Conservation (phyloP, 1,284 basidiomycete genomes). For the Phaffia rhodozyma region DNA sequence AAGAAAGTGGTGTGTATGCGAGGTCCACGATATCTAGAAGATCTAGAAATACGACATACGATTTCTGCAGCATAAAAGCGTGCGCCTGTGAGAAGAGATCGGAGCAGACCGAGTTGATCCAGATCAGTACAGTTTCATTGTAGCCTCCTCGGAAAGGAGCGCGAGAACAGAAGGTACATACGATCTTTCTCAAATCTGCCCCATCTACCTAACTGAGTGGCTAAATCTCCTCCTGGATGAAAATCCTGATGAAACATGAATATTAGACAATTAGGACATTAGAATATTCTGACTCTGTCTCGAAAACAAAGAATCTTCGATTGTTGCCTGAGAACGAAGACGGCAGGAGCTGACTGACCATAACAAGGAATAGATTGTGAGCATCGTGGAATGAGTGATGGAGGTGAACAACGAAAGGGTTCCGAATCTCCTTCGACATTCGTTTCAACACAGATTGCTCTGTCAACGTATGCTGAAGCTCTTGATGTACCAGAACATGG, state of each 20-base stretch:
- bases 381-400: conserved; percentile 95
- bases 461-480: conserved; percentile 85
- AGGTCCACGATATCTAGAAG: not conserved
- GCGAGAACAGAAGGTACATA: too few species aligned
- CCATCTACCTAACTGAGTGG: conserved; percentile 90
- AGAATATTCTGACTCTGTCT: not conserved
- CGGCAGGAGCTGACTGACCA: conserved; percentile 39
- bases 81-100: conserved; percentile 35
- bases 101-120: too few species aligned
- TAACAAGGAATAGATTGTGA: conserved; percentile 82
- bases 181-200: conserved; percentile 81
- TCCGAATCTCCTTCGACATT: conserved; percentile 57
- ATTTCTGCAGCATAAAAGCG: conserved; percentile 95
- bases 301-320: too few species aligned
- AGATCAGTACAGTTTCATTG: too few species aligned
- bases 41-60: conserved; percentile 28
- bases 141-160: too few species aligned
- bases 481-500: conserved; percentile 88
- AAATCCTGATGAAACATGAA: conserved; percentile 51
- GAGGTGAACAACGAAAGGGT: conserved; percentile 86
- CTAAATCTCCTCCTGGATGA: conserved; percentile 90
- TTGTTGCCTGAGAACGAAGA: conserved; percentile 20
- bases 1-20: not conserved
- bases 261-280: conserved; percentile 14
- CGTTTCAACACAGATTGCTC: conserved; percentile 86